phyloP scores from a whole-genome alignment of 176 grass and related monocot genomes.

The Aegilops bicornis region DNA sequence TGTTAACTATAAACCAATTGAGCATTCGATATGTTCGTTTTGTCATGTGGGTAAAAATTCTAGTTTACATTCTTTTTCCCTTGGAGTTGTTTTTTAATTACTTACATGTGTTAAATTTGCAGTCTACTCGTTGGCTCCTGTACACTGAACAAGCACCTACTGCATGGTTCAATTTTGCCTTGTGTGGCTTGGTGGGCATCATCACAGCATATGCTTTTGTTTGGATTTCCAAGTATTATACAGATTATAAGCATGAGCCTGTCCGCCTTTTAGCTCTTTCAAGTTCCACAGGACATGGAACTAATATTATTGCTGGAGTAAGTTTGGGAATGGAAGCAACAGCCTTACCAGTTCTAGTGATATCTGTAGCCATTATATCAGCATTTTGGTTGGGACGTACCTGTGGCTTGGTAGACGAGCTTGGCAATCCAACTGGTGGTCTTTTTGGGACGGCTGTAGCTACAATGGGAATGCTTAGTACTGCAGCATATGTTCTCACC shows the following conservation, averaged over 20 bases:
- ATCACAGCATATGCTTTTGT: constrained; percentile 93
- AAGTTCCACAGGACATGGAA: constrained; percentile 95
- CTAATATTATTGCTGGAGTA: constrained; percentile 98
- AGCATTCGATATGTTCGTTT: background rate
- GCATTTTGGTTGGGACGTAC: constrained; percentile 90
- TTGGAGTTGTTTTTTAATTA: constrained; percentile 16
- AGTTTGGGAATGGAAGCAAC: constrained; percentile 95
- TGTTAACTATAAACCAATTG: background rate
- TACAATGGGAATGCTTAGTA: constrained; percentile 99
- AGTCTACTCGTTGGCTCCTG: constrained; percentile 98
- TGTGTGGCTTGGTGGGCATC: constrained; percentile 96
- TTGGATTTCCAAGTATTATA: constrained; percentile 98
- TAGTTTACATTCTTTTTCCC: background rate
- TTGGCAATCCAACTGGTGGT: constrained; percentile 80
- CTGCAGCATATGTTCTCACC: constrained; percentile 96
- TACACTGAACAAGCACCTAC: constrained; percentile 99
- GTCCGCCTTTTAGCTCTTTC: constrained; percentile 79
- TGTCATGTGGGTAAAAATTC: background rate
- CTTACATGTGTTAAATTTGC: constrained; percentile 25
- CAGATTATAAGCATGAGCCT: constrained; percentile 95
- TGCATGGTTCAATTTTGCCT: constrained; percentile 92
- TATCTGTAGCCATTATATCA: constrained; percentile 84
- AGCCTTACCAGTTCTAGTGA: constrained; percentile 87
- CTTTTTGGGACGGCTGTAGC: constrained; percentile 98
- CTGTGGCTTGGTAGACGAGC: constrained; percentile 85